phyloP scores from a whole-genome alignment of 148 eudicot genomes.

The Amaranthus hypochondriacus region DNA sequence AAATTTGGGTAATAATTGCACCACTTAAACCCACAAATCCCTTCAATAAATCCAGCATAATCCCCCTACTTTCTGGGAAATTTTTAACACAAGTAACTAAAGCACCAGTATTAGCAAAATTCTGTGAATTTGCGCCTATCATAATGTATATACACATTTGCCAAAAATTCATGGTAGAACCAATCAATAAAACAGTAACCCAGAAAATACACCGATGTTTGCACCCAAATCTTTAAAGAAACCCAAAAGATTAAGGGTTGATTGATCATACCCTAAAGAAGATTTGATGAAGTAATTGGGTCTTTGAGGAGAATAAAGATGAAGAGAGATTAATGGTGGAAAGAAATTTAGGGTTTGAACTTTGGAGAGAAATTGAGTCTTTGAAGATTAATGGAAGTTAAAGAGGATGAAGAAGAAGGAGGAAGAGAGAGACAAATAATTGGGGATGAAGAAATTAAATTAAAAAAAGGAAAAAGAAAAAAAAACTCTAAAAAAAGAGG shows the following conservation, averaged over 20 bases:
- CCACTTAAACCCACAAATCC: slow-evolving; percentile 53
- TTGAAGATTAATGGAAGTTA: too few species aligned
- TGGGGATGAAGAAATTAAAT: too few species aligned
- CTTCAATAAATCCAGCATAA: slow-evolving; percentile 41
- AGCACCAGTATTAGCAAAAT: slow-evolving; percentile 45
- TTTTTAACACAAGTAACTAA: slow-evolving; percentile 43
- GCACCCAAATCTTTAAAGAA: slow-evolving; percentile 49
- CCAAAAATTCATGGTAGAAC: slow-evolving; percentile 48
- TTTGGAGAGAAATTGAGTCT: too few species aligned
- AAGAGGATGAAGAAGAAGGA: too few species aligned
- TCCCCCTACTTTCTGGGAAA: slow-evolving; percentile 41
- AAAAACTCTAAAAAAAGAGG: too few species aligned
- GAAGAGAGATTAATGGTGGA: too few species aligned
- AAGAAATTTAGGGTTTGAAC: too few species aligned
- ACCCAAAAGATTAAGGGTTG: slow-evolving; percentile 41
- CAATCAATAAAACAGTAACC: slow-evolving; percentile 38
- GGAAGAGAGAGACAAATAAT: too few species aligned
- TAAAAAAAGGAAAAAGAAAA: too few species aligned
- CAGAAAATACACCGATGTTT: slow-evolving; percentile 41
- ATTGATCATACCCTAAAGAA: slow-evolving; percentile 42
- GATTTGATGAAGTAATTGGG: slow-evolving; percentile 20
- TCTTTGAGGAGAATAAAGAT: too few species aligned
- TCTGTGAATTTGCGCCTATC: slow-evolving; percentile 37
- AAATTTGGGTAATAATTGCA: slow-evolving; percentile 37
- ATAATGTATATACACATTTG: slow-evolving; percentile 42